phyloP scores from a whole-genome alignment of 768 basidiomycete genomes.

The Tylopilus vinaceipallidus region DNA sequence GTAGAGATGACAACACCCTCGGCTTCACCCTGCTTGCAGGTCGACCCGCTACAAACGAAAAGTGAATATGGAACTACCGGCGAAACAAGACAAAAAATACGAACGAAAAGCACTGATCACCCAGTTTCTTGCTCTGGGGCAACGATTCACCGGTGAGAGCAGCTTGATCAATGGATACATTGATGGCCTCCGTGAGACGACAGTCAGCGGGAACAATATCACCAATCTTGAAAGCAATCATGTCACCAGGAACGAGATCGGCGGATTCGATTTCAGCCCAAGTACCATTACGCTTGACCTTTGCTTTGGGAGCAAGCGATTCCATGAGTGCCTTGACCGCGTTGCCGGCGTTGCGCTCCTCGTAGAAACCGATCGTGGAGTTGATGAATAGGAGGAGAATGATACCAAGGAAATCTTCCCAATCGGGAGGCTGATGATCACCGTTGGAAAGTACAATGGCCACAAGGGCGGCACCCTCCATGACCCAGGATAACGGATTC shows the following conservation, averaged over 20 bases:
- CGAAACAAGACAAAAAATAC: conserved; percentile 30
- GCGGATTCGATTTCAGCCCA: conserved; percentile 94
- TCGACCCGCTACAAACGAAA: conserved; percentile 67
- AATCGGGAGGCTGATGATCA: conserved; percentile 81
- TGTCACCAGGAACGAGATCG: conserved; percentile 90
- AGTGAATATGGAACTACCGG: not conserved
- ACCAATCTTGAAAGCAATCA: conserved; percentile 98
- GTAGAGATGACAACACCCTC: conserved; percentile 99
- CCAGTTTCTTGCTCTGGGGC: conserved; percentile 87
- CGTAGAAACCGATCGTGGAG: conserved; percentile 97
- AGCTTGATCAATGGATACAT: conserved; percentile 98
- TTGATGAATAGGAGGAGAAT: conserved; percentile 88
- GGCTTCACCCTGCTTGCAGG: conserved; percentile 98
- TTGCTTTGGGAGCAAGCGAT: conserved; percentile 96
- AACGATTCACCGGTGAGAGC: conserved; percentile 97
- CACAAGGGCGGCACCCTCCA: conserved; percentile 94
- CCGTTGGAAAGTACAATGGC: conserved; percentile 97
- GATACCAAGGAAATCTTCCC: conserved; percentile 98
- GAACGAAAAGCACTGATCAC: conserved; percentile 97
- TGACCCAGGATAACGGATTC: conserved; percentile 99
- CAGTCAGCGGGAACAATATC: conserved; percentile 98
- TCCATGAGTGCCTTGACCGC: conserved; percentile 99
- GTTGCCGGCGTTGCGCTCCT: conserved; percentile 95
- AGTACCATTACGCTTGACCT: conserved; percentile 78
- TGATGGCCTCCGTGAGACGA: conserved; percentile 94